Base-by-base conservation (phyloP, 352 stramenopile species). In the Phytopythium delawarense region DNA sequence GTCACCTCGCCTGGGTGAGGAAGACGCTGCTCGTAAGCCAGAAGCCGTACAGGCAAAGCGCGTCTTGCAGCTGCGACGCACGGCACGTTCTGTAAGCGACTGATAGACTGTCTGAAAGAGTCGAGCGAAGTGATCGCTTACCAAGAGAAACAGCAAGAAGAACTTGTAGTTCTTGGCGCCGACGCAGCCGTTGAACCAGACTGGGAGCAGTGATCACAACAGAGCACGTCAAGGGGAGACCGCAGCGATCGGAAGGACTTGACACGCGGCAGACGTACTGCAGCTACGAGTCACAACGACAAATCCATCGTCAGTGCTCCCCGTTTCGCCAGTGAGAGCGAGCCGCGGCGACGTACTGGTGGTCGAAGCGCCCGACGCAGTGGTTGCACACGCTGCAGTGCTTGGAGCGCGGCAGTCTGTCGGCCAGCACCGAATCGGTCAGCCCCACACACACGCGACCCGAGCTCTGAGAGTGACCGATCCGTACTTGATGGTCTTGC, bases 351-450 rank as follows among this genome's bases (percentile, higher is more conserved):
- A 76, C 85, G 60, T 81, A 96, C 86, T 96, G 88, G 66, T 96
- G 90, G 46, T 97, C 90, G 52, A 97, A 97, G 69, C 87, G 80
- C 21, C 75, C 81, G 46, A 96, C 81, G 57, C 90, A 97, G 34
- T 88, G 78, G 52, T 96, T 87, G 72, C 90, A 97, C 59, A 96
- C 68, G 45, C 85, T 66, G 56, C 90, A 97, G 75, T 97, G 90
- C 69, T 97, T 97, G 34, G 87, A 96, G 18, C 90, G 71, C 8
- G 90, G 87, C 13, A 94, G 57, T 59, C 83, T 92, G 48, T 45
- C 28, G 48, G 4, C 20, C 23, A 23, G 16, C 4, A 30, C 23
- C 7, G 20, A 32, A 1, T 32, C 28, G 28, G 28, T 32, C 28
- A 32, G 28, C 28, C 28, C 28, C 28, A 3, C 5, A 7, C 3